These are phyloP conservation scores for Bipolaris cookei DNA, from an alignment of 2,329 filamentous ascomycete genomes.

Conservation along the genomic window DNA sequence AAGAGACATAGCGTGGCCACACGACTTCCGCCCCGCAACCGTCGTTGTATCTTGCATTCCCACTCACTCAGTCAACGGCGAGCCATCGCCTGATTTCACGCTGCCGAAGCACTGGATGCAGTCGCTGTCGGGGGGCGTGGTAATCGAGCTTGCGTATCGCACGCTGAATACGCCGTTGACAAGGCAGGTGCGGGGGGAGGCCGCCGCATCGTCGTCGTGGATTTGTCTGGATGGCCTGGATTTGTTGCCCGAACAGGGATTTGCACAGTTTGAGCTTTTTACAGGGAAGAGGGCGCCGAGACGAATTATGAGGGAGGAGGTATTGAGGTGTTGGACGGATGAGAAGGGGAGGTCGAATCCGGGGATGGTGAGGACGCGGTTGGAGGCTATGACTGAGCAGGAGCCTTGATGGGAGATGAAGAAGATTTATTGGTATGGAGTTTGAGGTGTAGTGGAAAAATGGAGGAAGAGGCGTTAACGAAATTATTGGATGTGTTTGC, in stretches of 20 bases:
- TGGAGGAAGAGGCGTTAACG: no score
- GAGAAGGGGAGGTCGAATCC: slow-evolving; percentile 34
- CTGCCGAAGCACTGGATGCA: slow-evolving; percentile 72
- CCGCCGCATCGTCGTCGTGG: slow-evolving; percentile 65
- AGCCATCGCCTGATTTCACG: slow-evolving; percentile 70
- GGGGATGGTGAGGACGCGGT: slow-evolving; percentile 35
- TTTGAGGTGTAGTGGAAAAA: no score
- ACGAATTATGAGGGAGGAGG: slow-evolving; percentile 71
- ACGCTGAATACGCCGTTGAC: slow-evolving; percentile 73
- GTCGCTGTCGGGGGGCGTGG: slow-evolving; percentile 77
- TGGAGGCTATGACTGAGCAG: slow-evolving; percentile 40
- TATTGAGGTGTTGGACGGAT: slow-evolving; percentile 49
- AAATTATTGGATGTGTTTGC: no score
- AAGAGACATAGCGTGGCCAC: slow-evolving; percentile 67
- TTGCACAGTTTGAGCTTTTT: slow-evolving; percentile 81
- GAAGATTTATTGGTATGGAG: background rate
- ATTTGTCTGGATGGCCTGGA: slow-evolving; percentile 77
- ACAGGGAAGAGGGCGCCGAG: slow-evolving; percentile 75
- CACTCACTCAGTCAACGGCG: slow-evolving; percentile 67
- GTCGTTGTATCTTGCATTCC: slow-evolving; percentile 79
- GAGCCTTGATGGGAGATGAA: slow-evolving; percentile 28
- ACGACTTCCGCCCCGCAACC: slow-evolving; percentile 67
- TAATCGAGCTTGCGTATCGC: slow-evolving; percentile 75
- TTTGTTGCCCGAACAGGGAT: slow-evolving; percentile 76
- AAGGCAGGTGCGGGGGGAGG: slow-evolving; percentile 66